A percentile compares a stretch with the other conserved stretches of the same genome.
Conservation (phyloP, 306 rosid species). For the Cicer yamashitae region DNA sequence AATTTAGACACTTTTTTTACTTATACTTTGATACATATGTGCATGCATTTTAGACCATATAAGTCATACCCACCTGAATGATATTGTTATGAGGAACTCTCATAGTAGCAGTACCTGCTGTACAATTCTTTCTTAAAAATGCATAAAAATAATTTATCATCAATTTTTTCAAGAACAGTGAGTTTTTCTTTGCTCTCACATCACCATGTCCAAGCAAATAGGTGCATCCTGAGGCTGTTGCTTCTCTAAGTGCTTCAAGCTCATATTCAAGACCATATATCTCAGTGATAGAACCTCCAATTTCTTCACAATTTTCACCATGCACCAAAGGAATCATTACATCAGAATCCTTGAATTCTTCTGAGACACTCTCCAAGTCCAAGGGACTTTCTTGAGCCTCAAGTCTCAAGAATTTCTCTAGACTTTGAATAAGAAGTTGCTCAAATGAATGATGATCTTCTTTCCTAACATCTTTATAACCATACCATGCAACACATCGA, state of each 20-base stretch:
- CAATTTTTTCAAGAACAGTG: constrained; percentile 72
- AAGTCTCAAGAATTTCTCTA: constrained; percentile 78
- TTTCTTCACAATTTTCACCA: constrained; percentile 45
- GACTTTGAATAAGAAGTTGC: constrained; percentile 80
- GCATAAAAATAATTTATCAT: constrained; percentile 77
- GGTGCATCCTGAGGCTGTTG: constrained; percentile 76
- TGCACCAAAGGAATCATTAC: constrained; percentile 60
- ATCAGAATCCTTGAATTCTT: not conserved
- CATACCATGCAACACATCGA: constrained; percentile 87
- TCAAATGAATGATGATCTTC: constrained; percentile 92
- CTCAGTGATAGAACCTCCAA: constrained; percentile 50
- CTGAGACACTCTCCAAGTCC: constrained; percentile 56
- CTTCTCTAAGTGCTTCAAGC: constrained; percentile 76
- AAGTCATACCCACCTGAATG: constrained; percentile 75
- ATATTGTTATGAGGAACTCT: constrained; percentile 81
- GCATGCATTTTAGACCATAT: constrained; percentile 1
- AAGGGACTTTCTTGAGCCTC: constrained; percentile 88
- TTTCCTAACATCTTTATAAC: constrained; percentile 83
- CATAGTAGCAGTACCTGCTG: constrained; percentile 78
- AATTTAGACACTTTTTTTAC: too few species aligned
- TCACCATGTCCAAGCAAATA: constrained; percentile 73
- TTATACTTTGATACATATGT: too few species aligned
- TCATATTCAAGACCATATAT: constrained; percentile 73
- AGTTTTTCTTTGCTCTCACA: constrained; percentile 76
- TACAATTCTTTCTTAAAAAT: constrained; percentile 78